Evolutionary conservation across 805 yeast genomes (phyloP), one percentile per base, ranked within the genome.

Genomic region (Wickerhamomyces ciferrii): DNA sequence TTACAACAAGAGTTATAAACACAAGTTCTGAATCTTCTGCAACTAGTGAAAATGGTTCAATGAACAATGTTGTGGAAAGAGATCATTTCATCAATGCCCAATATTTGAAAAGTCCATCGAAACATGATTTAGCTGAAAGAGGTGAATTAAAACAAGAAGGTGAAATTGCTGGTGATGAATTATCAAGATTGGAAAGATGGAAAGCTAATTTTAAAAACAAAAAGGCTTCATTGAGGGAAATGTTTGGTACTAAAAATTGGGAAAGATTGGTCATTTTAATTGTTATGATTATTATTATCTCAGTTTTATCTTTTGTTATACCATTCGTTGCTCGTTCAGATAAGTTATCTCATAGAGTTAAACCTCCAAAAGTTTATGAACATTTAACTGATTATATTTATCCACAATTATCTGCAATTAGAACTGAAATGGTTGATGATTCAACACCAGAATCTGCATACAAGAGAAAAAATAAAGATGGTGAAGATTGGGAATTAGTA

Each of bases 351-450:
- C 31, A 18, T 18, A 10, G 13, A 5, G 9, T 6, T 17, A 7
- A 21, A 20, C 15, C 14, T 3, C 42, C 42, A 7, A n/a, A 13
- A 4, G 39, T 43, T 10, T 39, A 34, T 34, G 49, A 48, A 15
- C 31, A 45, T n/a, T 10, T 48, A 5, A 24, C 43, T 8, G 51
- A 45, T 35, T 48, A 45, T 32, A 17, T 45, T 14, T 86, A 84
- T 58, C 82, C 83, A 4, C 64, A 65, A 14, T 68, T 86, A 37
- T 58, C 75, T 31, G 83, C 87, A 1, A 73, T 85, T 44, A 68
- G 94, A 52, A 71, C 84, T 0, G 50, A 63, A n/a, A 65, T 86
- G 41, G 67, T 87, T 15, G 95, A 87, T 58, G 78, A 81, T 2
- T 94, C 86, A 58, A 86, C 94, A 3, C 94, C 92, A 0, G 37